Conservation (phyloP, 139 green algal species). For the Protoeuglena noctilucae region DNA sequence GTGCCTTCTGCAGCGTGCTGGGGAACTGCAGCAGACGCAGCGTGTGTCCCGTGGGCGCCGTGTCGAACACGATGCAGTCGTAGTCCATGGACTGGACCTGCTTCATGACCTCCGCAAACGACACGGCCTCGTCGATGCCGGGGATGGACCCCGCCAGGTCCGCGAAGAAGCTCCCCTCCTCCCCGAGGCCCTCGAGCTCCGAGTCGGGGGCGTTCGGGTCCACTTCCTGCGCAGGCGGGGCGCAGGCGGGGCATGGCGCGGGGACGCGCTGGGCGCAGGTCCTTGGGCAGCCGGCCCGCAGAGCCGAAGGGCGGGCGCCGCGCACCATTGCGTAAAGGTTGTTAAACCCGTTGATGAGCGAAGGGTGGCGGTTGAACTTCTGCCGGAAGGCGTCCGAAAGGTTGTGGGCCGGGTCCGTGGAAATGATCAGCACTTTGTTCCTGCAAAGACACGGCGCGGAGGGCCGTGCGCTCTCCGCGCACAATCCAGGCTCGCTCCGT, state of each 20-base stretch:
- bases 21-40: conserved; percentile 91
- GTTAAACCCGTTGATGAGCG: conserved; percentile 61
- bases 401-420: conserved; percentile 91
- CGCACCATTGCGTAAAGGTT: conserved; percentile 92
- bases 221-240: conserved; percentile 55
- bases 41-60: conserved; percentile 81
- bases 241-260: neutral
- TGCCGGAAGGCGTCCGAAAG: conserved; percentile 87
- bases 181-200: conserved; percentile 38
- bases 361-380: conserved; percentile 77
- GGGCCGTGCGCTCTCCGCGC: no score
- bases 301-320: neutral
- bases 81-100: conserved; percentile 94
- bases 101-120: conserved; percentile 95
- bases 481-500: no score
- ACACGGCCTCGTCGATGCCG: conserved; percentile 96
- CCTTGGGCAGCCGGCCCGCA: neutral
- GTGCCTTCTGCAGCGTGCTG: conserved; percentile 77
- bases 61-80: conserved; percentile 89
- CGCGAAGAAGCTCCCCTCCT: conserved; percentile 42
- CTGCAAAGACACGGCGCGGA: no score
- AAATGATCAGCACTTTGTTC: conserved; percentile 84
- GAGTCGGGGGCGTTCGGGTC: conserved; percentile 63
- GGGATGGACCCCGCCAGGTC: conserved; percentile 79
- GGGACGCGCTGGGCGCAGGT: neutral